A percentile compares a stretch with the other conserved stretches of the same genome.
These are phyloP conservation scores for Scutellaria baicalensis DNA, from an alignment of 257 asterid species.

Conservation along the genomic window DNA sequence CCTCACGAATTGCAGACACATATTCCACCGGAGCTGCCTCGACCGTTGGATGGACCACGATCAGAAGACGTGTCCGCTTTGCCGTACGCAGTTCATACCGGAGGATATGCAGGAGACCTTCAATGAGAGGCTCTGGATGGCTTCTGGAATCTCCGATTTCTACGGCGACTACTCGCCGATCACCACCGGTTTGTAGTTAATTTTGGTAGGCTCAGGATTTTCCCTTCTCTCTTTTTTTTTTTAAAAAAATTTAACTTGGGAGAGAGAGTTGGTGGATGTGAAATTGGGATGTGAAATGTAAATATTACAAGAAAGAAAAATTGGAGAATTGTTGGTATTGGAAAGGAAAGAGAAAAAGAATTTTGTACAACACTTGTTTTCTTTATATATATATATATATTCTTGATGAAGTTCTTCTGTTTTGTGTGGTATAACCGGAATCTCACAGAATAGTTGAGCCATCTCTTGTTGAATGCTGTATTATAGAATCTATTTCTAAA, in stretches of 20 bases:
- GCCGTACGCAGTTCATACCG: conserved; percentile 73
- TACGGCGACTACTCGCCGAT: conserved; percentile 70
- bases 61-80: conserved; percentile 95
- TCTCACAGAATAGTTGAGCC: too few species aligned
- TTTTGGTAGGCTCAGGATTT: conserved; percentile 10
- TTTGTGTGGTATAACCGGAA: too few species aligned
- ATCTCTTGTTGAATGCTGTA: too few species aligned
- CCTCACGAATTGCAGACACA: conserved; percentile 69
- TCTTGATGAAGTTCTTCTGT: too few species aligned
- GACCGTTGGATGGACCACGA: conserved; percentile 99
- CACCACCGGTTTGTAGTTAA: conserved; percentile 46
- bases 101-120: conserved; percentile 85
- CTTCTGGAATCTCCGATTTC: conserved; percentile 74
- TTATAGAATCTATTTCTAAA: too few species aligned
- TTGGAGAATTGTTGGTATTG: neutral
- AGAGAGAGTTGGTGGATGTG: conserved; percentile 6
- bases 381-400: neutral
- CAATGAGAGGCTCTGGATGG: conserved; percentile 82
- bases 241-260: neutral
- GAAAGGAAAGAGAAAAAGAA: neutral
- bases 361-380: neutral
- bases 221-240: neutral
- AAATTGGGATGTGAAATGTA: conserved; percentile 20
- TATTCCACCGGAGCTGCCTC: conserved; percentile 73
- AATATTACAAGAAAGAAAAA: conserved; percentile 21